phyloP scores from a whole-genome alignment of 441 rosid species.

The Jatropha multifida region DNA sequence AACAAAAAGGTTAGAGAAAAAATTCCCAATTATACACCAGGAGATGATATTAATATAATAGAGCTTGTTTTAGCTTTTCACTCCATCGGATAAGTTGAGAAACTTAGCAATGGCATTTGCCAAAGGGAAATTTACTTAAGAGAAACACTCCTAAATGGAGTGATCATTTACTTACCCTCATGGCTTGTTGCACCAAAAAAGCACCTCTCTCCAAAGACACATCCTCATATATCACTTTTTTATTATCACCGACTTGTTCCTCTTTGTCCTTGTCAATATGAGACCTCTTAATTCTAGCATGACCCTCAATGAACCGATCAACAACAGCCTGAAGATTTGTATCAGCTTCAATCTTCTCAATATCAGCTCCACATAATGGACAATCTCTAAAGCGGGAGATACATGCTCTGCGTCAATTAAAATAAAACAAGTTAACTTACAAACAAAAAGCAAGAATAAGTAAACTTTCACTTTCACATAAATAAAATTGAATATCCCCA shows the following conservation, averaged over 20 bases:
- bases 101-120: not conserved
- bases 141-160: no score
- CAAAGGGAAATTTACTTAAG: no score
- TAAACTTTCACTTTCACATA: no score
- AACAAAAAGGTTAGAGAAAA: not conserved
- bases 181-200: conserved; percentile 95
- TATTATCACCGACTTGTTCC: conserved; percentile 44
- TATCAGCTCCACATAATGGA: conserved; percentile 95
- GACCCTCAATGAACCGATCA: conserved; percentile 92
- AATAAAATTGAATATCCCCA: not conserved
- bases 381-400: conserved; percentile 84
- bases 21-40: not conserved
- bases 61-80: not conserved
- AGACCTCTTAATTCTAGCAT: conserved; percentile 92
- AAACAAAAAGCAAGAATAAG: not conserved
- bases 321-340: conserved; percentile 69
- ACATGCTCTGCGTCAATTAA: conserved; percentile 54
- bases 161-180: conserved; percentile 65
- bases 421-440: not conserved
- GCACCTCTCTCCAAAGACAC: conserved; percentile 97
- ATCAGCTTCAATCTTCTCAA: conserved; percentile 76
- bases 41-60: not conserved
- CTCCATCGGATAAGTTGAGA: not conserved
- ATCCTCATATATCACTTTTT: conserved; percentile 78
- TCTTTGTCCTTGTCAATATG: conserved; percentile 41